Evolutionary conservation across 371 early-diverging fungal genomes (phyloP).

Genomic region (Saksenaea oblongispora): DNA sequence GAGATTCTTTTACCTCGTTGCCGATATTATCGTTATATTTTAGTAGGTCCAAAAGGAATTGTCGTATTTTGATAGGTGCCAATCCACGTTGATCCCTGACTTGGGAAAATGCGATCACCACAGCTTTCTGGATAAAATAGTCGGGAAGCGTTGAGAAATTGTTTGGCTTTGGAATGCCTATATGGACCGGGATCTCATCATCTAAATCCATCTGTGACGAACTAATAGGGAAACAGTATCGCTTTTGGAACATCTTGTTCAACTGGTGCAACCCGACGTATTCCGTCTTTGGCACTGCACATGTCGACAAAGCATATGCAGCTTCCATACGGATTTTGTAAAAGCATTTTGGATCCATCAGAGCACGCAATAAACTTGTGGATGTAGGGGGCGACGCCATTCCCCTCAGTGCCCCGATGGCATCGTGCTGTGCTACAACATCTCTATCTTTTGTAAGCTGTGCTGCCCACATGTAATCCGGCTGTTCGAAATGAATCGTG

Average conservation of each 20-base stretch:
- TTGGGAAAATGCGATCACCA: constrained; percentile 73
- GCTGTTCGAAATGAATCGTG: constrained; percentile 86
- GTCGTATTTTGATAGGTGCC: constrained; percentile 66
- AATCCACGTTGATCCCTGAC: constrained; percentile 68
- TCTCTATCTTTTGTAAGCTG: constrained; percentile 94
- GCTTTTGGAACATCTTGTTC: constrained; percentile 71
- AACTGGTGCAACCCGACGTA: constrained; percentile 80
- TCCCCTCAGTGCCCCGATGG: constrained; percentile 65
- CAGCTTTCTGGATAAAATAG: constrained; percentile 88
- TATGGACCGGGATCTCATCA: constrained; percentile 47
- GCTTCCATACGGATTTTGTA: constrained; percentile 95
- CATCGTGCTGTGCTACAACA: constrained; percentile 95
- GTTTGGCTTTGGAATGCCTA: constrained; percentile 80
- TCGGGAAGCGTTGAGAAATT: constrained; percentile 83
- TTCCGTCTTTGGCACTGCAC: constrained; percentile 56
- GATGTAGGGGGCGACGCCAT: constrained; percentile 72
- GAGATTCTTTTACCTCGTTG: constrained; percentile 58
- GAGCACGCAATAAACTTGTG: constrained; percentile 72
- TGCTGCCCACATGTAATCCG: constrained; percentile 96
- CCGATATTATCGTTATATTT: constrained; percentile 91
- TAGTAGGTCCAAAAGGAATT: constrained; percentile 75
- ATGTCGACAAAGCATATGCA: constrained; percentile 81
- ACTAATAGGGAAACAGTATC: constrained; percentile 65
- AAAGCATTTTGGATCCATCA: constrained; percentile 85
- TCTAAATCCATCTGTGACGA: constrained; percentile 19